Percentiles rank a stretch among this genome's conserved stretches.
Evolutionary conservation across 805 yeast genomes (phyloP).

Genomic region (Lachancea nothofagi): DNA sequence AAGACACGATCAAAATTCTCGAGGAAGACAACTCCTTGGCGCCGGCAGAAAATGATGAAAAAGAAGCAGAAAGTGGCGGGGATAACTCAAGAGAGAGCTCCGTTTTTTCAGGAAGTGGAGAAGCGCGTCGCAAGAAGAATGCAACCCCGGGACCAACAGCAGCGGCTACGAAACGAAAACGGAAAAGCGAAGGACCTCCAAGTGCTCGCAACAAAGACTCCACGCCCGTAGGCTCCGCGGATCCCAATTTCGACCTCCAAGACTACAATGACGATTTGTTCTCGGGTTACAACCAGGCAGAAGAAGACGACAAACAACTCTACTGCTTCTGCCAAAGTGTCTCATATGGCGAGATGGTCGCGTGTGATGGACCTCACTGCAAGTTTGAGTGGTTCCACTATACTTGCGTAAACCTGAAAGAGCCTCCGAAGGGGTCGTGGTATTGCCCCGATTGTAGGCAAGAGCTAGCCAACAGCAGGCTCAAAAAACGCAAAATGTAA

Average conservation of each 20-base stretch:
- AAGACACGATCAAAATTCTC: slow-evolving; percentile 66
- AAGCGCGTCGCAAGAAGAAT: slow-evolving; percentile 20
- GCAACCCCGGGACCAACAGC: slow-evolving; percentile 13
- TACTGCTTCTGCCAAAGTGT: slow-evolving; percentile 94
- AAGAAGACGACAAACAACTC: slow-evolving; percentile 58
- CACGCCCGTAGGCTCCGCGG: slow-evolving; percentile 8
- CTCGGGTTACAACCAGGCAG: slow-evolving; percentile 31
- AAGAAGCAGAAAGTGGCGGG: slow-evolving; percentile 23
- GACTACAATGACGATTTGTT: slow-evolving; percentile 34
- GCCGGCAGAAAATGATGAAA: slow-evolving; percentile 39
- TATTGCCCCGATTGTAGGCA: slow-evolving; percentile 78
- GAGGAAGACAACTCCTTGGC: slow-evolving; percentile 81
- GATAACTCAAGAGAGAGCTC: slow-evolving; percentile 31
- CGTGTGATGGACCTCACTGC: slow-evolving; percentile 89
- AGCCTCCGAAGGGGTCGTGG: slow-evolving; percentile 92
- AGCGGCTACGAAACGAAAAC: slow-evolving; percentile 21
- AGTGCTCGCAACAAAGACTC: slow-evolving; percentile 7
- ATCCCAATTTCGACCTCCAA: slow-evolving; percentile 17
- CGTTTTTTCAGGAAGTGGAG: slow-evolving; percentile 17
- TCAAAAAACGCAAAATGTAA: slow-evolving; percentile 23
- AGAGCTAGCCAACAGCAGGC: slow-evolving; percentile 30
- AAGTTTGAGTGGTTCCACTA: slow-evolving; percentile 94
- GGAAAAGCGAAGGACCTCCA: slow-evolving; percentile 9
- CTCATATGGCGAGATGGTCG: slow-evolving; percentile 94
- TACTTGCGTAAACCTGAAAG: slow-evolving; percentile 83